These are phyloP conservation scores for Aegilops umbellulata DNA, from an alignment of 176 grass and related monocot species.

Conservation along the genomic window DNA sequence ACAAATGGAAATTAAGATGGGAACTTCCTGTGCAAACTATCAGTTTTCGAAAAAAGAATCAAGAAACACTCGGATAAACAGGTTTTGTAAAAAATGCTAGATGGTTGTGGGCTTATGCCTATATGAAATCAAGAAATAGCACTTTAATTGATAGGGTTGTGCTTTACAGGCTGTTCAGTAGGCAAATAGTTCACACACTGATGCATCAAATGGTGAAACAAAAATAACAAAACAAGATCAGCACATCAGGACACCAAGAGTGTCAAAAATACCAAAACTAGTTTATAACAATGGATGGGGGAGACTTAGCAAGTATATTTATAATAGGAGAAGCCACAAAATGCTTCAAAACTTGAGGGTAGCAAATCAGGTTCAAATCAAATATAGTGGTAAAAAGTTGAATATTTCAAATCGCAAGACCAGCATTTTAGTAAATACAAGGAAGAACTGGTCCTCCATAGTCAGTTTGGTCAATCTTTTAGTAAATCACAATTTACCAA, in stretches of 20 bases:
- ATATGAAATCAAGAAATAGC: neutral
- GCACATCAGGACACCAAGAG: neutral
- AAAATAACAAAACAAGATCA: neutral
- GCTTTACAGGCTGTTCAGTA: neutral
- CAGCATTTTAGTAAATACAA: neutral
- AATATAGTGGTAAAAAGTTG: neutral
- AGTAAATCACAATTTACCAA: neutral
- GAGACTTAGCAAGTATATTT: neutral
- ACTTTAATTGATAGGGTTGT: neutral
- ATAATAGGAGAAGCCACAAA: neutral
- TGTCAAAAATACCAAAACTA: slow-evolving; percentile 1
- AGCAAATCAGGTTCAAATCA: neutral
- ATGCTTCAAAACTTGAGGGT: slow-evolving; percentile 6
- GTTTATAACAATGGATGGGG: neutral
- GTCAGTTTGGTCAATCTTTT: neutral
- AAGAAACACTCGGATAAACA: neutral
- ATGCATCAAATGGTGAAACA: neutral
- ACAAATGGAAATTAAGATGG: neutral
- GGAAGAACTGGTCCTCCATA: neutral
- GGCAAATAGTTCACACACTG: neutral
- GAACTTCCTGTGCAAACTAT: slow-evolving; percentile 17
- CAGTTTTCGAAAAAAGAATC: neutral
- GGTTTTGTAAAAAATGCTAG: neutral
- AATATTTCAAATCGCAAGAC: neutral
- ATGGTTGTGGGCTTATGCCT: neutral